phyloP scores from a whole-genome alignment of 257 asterid genomes.

The Penstemon barbatus region DNA sequence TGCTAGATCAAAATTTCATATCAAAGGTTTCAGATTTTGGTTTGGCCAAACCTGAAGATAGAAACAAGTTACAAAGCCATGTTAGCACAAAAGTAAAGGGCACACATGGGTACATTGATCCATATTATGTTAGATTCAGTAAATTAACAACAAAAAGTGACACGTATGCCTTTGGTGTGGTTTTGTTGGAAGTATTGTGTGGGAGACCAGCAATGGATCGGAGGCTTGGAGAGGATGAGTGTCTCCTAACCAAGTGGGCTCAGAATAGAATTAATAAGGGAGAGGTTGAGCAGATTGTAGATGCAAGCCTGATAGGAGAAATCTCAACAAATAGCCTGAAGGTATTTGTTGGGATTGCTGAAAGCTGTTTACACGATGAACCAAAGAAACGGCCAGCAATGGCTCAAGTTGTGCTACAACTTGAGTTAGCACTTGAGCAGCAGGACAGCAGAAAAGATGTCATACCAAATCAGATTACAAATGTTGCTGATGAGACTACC shows the following conservation, averaged over 20 bases:
- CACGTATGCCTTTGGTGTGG: constrained; percentile 60
- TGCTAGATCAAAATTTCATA: constrained; percentile 46
- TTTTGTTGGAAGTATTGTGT: constrained; percentile 48
- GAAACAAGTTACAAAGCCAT: constrained; percentile 38
- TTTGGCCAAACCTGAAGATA: constrained; percentile 49
- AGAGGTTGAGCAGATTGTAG: constrained; percentile 42
- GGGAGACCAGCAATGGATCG: constrained; percentile 51
- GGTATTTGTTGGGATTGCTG: constrained; percentile 37
- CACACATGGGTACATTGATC: constrained; percentile 59
- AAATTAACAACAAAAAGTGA: constrained; percentile 53
- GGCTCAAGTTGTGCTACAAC: constrained; percentile 50
- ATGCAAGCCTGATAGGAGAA: constrained; percentile 33
- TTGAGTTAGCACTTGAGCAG: constrained; percentile 44
- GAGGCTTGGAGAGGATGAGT: constrained; percentile 35
- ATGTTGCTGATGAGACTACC: too few relatives aligned
- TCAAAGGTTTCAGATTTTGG: constrained; percentile 72
- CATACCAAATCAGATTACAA: too few relatives aligned
- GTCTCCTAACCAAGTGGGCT: constrained; percentile 45
- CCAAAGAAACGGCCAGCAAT: constrained; percentile 54
- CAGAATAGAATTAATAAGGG: constrained; percentile 38
- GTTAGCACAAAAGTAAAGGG: constrained; percentile 56
- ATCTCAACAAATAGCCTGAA: constrained; percentile 41
- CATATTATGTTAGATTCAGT: constrained; percentile 42
- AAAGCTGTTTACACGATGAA: constrained; percentile 44
- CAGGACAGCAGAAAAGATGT: constrained; percentile 26